phyloP scores from a whole-genome alignment of 2,329 filamentous ascomycete genomes.

The Hymenotorrendiella dingleyae region DNA sequence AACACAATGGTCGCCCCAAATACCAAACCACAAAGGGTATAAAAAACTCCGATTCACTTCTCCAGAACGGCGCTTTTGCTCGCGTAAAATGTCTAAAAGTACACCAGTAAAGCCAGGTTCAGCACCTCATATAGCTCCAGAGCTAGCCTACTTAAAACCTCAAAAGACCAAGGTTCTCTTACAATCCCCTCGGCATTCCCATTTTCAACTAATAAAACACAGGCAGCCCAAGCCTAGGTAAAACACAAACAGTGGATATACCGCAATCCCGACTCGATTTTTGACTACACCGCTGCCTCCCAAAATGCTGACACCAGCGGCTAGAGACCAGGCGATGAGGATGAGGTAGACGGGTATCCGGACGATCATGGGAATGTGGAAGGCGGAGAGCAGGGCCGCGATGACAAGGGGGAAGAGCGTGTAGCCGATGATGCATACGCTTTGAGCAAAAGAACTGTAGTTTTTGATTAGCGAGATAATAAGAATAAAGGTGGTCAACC shows the following conservation, averaged over 20 bases:
- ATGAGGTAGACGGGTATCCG: conserved; percentile 88
- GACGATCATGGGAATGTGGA: conserved; percentile 72
- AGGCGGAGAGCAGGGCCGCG: conserved; percentile 79
- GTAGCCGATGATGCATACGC: conserved; percentile 96
- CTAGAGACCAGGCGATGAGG: conserved; percentile 85
- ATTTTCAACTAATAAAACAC: conserved; percentile 85
- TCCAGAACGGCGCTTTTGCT: no score
- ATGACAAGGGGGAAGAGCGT: conserved; percentile 96
- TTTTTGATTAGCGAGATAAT: conserved; percentile 24
- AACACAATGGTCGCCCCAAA: no score
- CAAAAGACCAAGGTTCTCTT: no score
- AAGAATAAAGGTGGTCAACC: conserved; percentile 37
- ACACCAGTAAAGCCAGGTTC: no score
- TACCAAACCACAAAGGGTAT: no score
- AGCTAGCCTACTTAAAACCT: no score
- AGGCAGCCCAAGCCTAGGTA: conserved; percentile 89
- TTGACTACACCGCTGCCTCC: conserved; percentile 93
- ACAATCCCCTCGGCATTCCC: no score
- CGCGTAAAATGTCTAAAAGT: no score
- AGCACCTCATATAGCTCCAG: no score
- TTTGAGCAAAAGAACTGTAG: conserved; percentile 89
- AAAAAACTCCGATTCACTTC: no score
- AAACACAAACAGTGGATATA: conserved; percentile 93
- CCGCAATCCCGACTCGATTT: conserved; percentile 87
- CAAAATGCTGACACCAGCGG: conserved; percentile 91